These are phyloP conservation scores for Rhododendron ovatum DNA, from an alignment of 148 eudicot genomes.

Conservation along the genomic window DNA sequence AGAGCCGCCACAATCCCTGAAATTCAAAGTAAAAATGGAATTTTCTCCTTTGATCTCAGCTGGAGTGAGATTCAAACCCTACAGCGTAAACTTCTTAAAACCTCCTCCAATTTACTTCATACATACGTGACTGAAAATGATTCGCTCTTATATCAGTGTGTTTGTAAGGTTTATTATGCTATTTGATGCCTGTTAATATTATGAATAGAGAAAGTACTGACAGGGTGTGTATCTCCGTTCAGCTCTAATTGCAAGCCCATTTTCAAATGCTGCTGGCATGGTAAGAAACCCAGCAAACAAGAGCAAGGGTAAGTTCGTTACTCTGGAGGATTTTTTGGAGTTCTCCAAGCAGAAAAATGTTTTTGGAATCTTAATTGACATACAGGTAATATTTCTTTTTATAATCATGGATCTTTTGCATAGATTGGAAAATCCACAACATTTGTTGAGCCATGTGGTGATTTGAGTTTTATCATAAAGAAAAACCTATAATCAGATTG, in stretches of 20 bases:
- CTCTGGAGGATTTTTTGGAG: constrained; percentile 67
- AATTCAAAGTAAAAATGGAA: constrained; percentile 55
- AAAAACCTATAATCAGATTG: not conserved
- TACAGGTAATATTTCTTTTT: constrained; percentile 35
- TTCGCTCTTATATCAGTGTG: not conserved
- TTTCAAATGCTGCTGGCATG: constrained; percentile 19
- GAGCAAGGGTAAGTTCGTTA: constrained; percentile 69
- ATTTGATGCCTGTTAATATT: not conserved
- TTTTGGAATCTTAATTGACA: constrained; percentile 61
- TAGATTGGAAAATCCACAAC: not conserved
- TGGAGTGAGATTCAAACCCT: constrained; percentile 75
- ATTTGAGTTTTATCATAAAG: not conserved
- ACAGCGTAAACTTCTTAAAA: constrained; percentile 52
- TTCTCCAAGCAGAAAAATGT: constrained; percentile 62
- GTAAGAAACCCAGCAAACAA: constrained; percentile 74
- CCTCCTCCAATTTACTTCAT: not conserved
- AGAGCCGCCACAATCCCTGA: constrained; percentile 51
- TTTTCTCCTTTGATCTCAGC: constrained; percentile 82
- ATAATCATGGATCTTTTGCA: not conserved
- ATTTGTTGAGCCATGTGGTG: not conserved
- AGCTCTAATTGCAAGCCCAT: constrained; percentile 58
- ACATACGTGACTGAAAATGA: not conserved
- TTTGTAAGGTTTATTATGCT: not conserved
- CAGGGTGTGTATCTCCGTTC: constrained; percentile 13
- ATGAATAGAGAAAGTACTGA: not conserved